Base-by-base conservation (phyloP, 805 yeast genomes). In the Jamesozyma piceae region DNA sequence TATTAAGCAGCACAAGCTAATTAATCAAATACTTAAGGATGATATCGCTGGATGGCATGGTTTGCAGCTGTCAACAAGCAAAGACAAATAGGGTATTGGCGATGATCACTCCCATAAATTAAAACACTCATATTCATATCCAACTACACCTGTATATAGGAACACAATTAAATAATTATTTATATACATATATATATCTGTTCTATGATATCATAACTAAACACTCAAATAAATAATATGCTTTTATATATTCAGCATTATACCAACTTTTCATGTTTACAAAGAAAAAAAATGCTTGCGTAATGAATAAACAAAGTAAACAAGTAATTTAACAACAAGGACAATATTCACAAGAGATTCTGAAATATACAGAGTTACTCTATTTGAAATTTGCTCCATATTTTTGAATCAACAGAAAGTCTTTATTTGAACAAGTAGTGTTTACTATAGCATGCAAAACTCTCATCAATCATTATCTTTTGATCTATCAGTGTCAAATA, bases 31-130 rank as follows among this genome's bases (percentile, higher is more conserved):
- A 2, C 68, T 92, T 52, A 79, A 81, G 47, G 95, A 86, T 34
- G 97, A 92, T 54, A 86, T 92, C 37, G 67, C 78, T 24, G 72
- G 82, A 55, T 92, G 97, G 98, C 98, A 92, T 60, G 98, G 98
- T 0, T 67, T 90, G 41, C 97, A 90, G 62, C 70, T 90, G 47
- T 75, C 74, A 50, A 90, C 97, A 0, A 52, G 80, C 74, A 43
- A 38, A 17, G 47, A 39, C 26, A 45, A 39, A 24, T 43, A 41
- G 34, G 11, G 28, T 11, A 8, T 24, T 24, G 28, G n/a, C n/a
- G n/a, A n/a, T n/a, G 21, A n/a, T 3, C 28, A 21, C 6, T 35
- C 3, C n/a, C n/a, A n/a, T n/a, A n/a, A n/a, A n/a, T n/a, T n/a
- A 9, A 31, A 15, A 13, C 9, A 31, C 18, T n/a, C 34, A 31